Evolutionary conservation across 2,329 filamentous ascomycete species (phyloP).

Genomic region (Dactylellina drechsleri): DNA sequence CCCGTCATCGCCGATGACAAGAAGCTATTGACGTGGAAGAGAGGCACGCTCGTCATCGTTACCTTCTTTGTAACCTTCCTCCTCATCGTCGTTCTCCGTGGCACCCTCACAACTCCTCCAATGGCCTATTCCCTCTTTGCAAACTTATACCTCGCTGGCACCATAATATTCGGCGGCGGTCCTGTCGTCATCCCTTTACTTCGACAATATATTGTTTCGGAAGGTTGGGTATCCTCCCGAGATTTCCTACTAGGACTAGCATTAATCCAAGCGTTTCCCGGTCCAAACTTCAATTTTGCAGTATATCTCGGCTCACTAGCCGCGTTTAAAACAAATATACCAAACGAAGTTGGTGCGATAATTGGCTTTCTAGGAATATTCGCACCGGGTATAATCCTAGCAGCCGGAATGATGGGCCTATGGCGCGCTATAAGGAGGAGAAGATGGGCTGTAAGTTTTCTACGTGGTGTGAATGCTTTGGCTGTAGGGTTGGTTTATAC

Average conservation of each 20-base stretch:
- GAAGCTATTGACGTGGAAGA: background rate
- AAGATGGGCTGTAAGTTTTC: constrained; percentile 65
- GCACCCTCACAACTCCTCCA: constrained; percentile 61
- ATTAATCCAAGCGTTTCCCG: constrained; percentile 75
- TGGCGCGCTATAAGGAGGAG: constrained; percentile 67
- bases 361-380: constrained; percentile 68
- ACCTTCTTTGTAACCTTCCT: constrained; percentile 67
- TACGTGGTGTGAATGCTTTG: constrained; percentile 70
- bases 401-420: constrained; percentile 68
- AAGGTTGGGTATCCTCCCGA: constrained; percentile 75
- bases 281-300: constrained; percentile 71
- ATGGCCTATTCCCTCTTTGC: constrained; percentile 72
- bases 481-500: constrained; percentile 72
- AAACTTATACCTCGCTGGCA: constrained; percentile 79
- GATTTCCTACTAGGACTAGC: constrained; percentile 79
- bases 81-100: constrained; percentile 67
- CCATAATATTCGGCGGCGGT: constrained; percentile 71
- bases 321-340: constrained; percentile 59
- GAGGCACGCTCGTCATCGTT: constrained; percentile 39
- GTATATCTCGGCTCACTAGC: constrained; percentile 68
- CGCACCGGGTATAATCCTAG: constrained; percentile 65
- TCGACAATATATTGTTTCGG: constrained; percentile 71
- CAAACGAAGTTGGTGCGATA: constrained; percentile 65
- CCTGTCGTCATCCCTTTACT: constrained; percentile 73
- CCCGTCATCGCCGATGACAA: background rate